Percentiles rank a stretch among this genome's conserved stretches.
Evolutionary conservation across 164 flowering plant genomes (phyloP).

Genomic region (Litsea cubeba): DNA sequence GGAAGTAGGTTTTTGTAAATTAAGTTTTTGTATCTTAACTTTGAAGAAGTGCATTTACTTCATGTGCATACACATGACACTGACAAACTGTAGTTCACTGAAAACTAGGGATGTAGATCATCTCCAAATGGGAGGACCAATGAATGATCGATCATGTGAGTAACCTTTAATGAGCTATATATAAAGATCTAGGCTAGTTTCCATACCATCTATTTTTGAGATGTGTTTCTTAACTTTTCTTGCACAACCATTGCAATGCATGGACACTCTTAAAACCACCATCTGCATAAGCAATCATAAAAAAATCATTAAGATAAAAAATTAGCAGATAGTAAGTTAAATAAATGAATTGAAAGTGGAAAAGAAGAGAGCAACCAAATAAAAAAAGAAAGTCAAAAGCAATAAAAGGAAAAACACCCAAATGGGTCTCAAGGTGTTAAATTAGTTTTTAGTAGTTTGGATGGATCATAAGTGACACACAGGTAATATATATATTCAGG

Average conservation of each 20-base stretch:
- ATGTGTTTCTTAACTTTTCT: constrained; percentile 83
- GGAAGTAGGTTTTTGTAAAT: no score
- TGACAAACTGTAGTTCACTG: no score
- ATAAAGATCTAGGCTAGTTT: no score
- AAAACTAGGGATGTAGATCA: no score
- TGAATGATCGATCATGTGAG: no score
- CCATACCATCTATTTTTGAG: constrained; percentile 81
- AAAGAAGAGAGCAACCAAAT: background rate
- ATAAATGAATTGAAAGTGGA: background rate
- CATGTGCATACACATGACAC: no score
- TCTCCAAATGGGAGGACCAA: no score
- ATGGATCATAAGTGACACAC: background rate
- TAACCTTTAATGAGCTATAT: no score
- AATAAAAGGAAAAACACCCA: background rate
- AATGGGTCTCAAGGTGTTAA: background rate
- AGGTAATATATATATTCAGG: background rate
- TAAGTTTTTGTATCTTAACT: no score
- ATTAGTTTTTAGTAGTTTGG: background rate
- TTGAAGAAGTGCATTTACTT: no score
- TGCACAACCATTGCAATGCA: constrained; percentile 97
- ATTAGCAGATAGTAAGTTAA: background rate
- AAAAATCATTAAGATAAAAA: background rate
- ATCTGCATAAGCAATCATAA: constrained; percentile 38
- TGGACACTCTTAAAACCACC: constrained; percentile 82
- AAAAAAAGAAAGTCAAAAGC: background rate